phyloP scores from a whole-genome alignment of 768 basidiomycete genomes.

The Suillus subaureus region DNA sequence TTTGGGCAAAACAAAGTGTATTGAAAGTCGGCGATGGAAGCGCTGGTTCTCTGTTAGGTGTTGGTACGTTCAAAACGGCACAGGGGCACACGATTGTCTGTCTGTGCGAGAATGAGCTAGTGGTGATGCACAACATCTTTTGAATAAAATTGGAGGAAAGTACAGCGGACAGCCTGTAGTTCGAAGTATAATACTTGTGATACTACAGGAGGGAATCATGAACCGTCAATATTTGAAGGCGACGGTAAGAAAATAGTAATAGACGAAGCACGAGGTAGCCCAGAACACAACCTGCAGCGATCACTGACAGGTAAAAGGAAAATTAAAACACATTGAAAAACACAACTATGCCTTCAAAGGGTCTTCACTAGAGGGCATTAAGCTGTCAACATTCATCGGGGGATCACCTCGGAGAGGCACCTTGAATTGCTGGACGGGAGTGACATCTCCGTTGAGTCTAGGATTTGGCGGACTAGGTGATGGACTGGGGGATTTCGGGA shows the following conservation, averaged over 20 bases:
- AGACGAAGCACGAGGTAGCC: conserved; percentile 25
- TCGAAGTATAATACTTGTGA: conserved; percentile 39
- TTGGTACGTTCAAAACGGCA: conserved; percentile 50
- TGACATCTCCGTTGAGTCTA: conserved; percentile 48
- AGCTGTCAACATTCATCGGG: conserved; percentile 61
- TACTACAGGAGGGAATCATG: conserved; percentile 38
- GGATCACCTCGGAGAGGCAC: conserved; percentile 55
- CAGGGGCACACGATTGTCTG: conserved; percentile 55
- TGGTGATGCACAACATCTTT: conserved; percentile 52
- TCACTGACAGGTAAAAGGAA: conserved; percentile 1
- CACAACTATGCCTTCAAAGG: conserved; percentile 43
- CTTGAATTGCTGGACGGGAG: conserved; percentile 51
- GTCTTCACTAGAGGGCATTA: conserved; percentile 66
- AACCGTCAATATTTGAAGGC: conserved; percentile 32
- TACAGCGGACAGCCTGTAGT: conserved; percentile 36
- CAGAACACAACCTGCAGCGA: conserved; percentile 19
- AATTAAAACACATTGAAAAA: neutral
- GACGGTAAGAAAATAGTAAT: conserved; percentile 35
- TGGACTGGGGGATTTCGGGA: conserved; percentile 30
- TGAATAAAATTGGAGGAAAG: conserved; percentile 28
- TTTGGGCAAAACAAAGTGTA: conserved; percentile 79
- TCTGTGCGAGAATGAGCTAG: conserved; percentile 75
- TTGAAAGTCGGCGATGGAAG: conserved; percentile 71
- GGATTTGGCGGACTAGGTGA: conserved; percentile 40
- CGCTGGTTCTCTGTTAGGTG: conserved; percentile 78